phyloP scores from a whole-genome alignment of 2,329 filamentous ascomycete species.

The Aquanectria penicillioides region DNA sequence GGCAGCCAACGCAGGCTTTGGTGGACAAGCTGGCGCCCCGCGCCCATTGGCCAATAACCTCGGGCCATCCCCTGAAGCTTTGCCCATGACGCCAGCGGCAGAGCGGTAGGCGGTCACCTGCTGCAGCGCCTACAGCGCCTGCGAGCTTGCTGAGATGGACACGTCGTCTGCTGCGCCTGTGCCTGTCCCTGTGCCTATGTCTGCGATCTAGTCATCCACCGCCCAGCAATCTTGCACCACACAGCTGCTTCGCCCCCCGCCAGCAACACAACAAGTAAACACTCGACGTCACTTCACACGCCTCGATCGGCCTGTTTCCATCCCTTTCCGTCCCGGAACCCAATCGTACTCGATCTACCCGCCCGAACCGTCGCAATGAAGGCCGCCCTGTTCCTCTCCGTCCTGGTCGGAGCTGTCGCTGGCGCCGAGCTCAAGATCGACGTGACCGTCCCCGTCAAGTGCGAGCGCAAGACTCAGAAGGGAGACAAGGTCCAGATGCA shows the following conservation, averaged over 20 bases:
- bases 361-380: slow-evolving; percentile 56
- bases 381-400: slow-evolving; percentile 57
- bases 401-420: slow-evolving; percentile 62
- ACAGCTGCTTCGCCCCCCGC: slow-evolving; percentile 19
- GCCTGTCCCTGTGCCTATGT: background rate
- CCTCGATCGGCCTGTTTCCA: slow-evolving; percentile 26
- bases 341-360: slow-evolving; percentile 16
- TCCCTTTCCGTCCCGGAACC: slow-evolving; percentile 14
- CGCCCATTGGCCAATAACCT: slow-evolving; percentile 22
- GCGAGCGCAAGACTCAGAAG: slow-evolving; percentile 78
- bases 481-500: slow-evolving; percentile 88
- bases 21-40: background rate
- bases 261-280: slow-evolving; percentile 27
- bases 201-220: slow-evolving; percentile 1
- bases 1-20: background rate
- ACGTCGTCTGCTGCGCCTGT: slow-evolving; percentile 36
- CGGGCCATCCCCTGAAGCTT: background rate
- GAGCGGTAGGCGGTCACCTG: too few species aligned
- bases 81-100: slow-evolving; percentile 12
- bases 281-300: slow-evolving; percentile 38
- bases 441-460: slow-evolving; percentile 77
- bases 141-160: slow-evolving; percentile 31
- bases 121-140: slow-evolving; percentile 5
- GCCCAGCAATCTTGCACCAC: slow-evolving; percentile 28
- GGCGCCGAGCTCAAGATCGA: slow-evolving; percentile 78